Evolutionary conservation across 1,139 yeast species (phyloP).

Genomic region (Pichia sp.): DNA sequence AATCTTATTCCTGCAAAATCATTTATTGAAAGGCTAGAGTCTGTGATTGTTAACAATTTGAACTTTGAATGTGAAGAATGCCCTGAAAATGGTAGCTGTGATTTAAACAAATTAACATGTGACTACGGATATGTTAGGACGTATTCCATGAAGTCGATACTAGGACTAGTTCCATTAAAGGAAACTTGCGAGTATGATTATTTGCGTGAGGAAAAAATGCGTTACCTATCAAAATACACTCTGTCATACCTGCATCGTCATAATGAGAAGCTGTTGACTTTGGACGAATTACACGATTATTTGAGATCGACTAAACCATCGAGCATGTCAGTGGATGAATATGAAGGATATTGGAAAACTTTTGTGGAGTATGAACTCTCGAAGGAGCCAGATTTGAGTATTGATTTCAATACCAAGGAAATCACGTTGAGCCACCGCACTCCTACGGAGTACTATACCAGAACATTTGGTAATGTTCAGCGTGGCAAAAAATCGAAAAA

Average conservation of each 20-base stretch:
- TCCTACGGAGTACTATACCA: constrained; percentile 26
- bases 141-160: constrained; percentile 53
- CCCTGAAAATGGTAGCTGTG: constrained; percentile 79
- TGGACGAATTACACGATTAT: constrained; percentile 55
- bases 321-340: constrained; percentile 46
- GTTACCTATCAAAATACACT: constrained; percentile 64
- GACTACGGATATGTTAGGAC: constrained; percentile 60
- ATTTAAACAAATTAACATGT: constrained; percentile 58
- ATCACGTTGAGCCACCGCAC: constrained; percentile 25
- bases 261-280: constrained; percentile 61
- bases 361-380: constrained; percentile 43
- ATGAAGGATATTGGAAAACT: constrained; percentile 77
- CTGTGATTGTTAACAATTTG: constrained; percentile 19
- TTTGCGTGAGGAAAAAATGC: constrained; percentile 63
- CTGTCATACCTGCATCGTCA: constrained; percentile 62
- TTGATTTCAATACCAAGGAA: constrained; percentile 23
- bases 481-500: constrained; percentile 18
- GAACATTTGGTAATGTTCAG: constrained; percentile 23
- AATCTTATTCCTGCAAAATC: constrained; percentile 12
- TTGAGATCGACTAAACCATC: constrained; percentile 51
- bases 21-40: constrained; percentile 20
- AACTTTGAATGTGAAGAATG: constrained; percentile 72
- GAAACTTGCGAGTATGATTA: constrained; percentile 75
- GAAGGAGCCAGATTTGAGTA: constrained; percentile 60
- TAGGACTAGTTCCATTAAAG: constrained; percentile 58